phyloP scores from a whole-genome alignment of 2,329 filamentous ascomycete species.

The Alternaria ethzedia region DNA sequence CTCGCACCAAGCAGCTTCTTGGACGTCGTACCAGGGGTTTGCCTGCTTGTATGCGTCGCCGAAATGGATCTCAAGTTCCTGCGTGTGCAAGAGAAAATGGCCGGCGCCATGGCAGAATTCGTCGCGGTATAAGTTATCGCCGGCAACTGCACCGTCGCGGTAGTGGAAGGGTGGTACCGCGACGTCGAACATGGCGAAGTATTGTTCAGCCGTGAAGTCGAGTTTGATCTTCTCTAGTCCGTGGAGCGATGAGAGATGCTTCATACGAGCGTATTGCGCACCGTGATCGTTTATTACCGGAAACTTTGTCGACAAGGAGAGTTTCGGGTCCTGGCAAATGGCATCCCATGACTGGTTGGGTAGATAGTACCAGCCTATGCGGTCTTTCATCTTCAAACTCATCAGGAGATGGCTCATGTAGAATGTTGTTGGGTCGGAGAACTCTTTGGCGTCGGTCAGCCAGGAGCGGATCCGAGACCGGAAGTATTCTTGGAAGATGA shows the following conservation, averaged over 20 bases:
- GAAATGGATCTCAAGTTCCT: constrained; percentile 10
- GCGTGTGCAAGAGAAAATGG: constrained; percentile 7
- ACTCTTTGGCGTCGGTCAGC: constrained; percentile 9
- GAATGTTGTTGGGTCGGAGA: constrained; percentile 10
- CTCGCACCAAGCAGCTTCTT: not conserved
- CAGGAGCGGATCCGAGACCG: not conserved
- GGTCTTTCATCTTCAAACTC: not conserved
- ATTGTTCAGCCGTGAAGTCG: constrained; percentile 10
- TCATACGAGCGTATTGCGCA: not conserved
- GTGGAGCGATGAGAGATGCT: not conserved
- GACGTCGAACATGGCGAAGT: constrained; percentile 22
- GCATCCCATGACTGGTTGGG: not conserved
- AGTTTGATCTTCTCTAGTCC: constrained; percentile 22
- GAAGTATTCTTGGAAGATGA: not conserved
- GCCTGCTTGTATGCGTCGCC: not conserved
- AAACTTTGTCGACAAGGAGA: not conserved
- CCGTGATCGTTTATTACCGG: not conserved
- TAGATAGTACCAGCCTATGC: not conserved
- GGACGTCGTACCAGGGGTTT: constrained; percentile 13
- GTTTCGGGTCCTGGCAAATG: not conserved
- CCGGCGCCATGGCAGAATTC: not conserved
- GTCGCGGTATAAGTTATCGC: not conserved
- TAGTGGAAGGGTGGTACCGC: constrained; percentile 16
- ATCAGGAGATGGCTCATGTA: constrained; percentile 5
- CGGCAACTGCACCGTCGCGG: not conserved